Evolutionary conservation across 2,329 filamentous ascomycete species (phyloP), one percentile per base, ranked within the genome.

Genomic region (Penicillium sp.): DNA sequence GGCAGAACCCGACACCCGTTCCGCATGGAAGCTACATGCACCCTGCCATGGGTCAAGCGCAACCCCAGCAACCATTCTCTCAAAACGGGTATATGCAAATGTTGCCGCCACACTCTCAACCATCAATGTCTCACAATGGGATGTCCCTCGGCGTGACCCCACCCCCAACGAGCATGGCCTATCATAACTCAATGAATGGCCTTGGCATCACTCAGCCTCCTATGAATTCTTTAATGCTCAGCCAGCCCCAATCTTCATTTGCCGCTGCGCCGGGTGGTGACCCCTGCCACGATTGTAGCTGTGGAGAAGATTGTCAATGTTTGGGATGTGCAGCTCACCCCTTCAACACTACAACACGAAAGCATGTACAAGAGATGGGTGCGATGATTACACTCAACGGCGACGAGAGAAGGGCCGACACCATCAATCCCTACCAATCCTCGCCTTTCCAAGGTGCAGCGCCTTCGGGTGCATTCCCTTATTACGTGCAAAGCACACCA

Each of bases 321-420:
- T 58, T 79, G 29, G 77, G 74, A 14, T 79, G 77, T 61, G 71
- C 73, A 14, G 66, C 72, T 36, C 77, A 79, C 60, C 77, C 77
- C 3, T 79, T 73, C 58, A 79, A 79, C 56, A 69, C 70, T 27
- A 75, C 75, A 10, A 79, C 77, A 1, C 67, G 72, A 48, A 70
- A 77, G 45, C 73, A 75, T 56, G 73, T 79, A 36, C 74, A 76
- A 58, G 73, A 76, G 59, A 77, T 79, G 73, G 75, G 76, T 41
- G 67, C 69, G 36, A 67, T 77, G 56, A 72, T 78, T 59, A 67
- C 71, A 3, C 60, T 71, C 9, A 66, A 69, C 32, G 67, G 69
- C 10, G 67, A 66, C 14, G 63, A 69, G 8, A 57, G 62, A 51
- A 58, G 46, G 10, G 29, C 60, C 1, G 62, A 66, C n/a, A 32